Evolutionary conservation across 2,329 filamentous ascomycete genomes (phyloP).

Genomic region (Colletotrichum sublineola): DNA sequence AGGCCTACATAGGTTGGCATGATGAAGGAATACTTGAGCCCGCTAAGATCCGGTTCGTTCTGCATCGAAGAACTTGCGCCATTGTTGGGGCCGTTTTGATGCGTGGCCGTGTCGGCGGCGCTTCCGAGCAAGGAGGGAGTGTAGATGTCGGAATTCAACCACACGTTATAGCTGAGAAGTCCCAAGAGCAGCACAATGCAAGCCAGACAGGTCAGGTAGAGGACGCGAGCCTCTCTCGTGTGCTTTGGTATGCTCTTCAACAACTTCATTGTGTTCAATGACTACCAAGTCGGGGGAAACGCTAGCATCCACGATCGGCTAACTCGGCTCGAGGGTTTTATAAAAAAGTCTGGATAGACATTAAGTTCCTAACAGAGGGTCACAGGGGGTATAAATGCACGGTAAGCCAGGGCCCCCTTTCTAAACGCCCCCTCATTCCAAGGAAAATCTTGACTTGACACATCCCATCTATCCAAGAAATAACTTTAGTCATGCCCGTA

Average conservation of each 20-base stretch:
- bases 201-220: conserved; percentile 21
- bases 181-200: conserved; percentile 9
- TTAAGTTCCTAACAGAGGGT: no score
- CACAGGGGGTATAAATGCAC: no score
- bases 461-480: no score
- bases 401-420: no score
- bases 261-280: conserved; percentile 6
- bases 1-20: conserved; percentile 31
- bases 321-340: no score
- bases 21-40: conserved; percentile 26
- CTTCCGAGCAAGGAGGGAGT: background rate
- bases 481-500: no score
- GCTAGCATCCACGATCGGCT: no score
- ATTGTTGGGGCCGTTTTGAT: background rate
- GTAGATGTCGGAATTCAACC: background rate
- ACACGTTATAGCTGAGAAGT: background rate
- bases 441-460: no score
- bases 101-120: background rate
- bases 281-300: no score
- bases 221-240: background rate
- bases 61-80: background rate
- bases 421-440: no score
- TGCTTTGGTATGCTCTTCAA: background rate
- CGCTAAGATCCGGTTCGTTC: background rate
- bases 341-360: no score